Conservation (phyloP, 2,329 filamentous ascomycete species). For the Alternaria longipes region DNA sequence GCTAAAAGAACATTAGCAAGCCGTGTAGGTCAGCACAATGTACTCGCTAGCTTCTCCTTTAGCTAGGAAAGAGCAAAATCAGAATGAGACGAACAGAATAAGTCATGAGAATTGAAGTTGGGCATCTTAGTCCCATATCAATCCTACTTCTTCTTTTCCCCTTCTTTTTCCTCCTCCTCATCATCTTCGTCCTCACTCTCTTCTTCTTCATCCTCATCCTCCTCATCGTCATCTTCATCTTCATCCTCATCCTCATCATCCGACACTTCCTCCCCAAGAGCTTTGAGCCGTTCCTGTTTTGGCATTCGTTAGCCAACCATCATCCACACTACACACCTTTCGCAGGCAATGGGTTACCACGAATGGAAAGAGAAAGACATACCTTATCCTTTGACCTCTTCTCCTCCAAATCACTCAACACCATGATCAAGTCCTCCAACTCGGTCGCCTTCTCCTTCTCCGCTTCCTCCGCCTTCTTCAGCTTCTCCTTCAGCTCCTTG, state of each 20-base stretch:
- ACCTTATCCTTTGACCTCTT: conserved; percentile 54
- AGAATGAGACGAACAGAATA: too few species aligned
- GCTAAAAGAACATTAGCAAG: too few species aligned
- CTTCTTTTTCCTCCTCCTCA: not conserved
- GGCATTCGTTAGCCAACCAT: not conserved
- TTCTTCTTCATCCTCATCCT: not conserved
- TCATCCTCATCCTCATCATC: conserved; percentile 53
- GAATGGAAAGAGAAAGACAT: not conserved
- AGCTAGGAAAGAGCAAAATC: too few species aligned
- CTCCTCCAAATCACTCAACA: conserved; percentile 59
- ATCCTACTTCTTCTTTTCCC: not conserved
- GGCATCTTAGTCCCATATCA: too few species aligned
- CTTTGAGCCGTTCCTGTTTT: conserved; percentile 57
- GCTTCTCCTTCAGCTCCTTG: conserved; percentile 59
- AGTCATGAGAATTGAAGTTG: too few species aligned
- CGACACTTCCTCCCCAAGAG: conserved; percentile 55
- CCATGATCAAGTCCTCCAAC: conserved; percentile 59
- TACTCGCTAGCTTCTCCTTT: too few species aligned
- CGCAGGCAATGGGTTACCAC: too few species aligned
- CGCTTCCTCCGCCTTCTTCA: conserved; percentile 46
- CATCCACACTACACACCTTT: not conserved
- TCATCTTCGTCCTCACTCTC: not conserved
- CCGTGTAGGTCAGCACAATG: too few species aligned
- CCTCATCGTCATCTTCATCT: conserved; percentile 33
- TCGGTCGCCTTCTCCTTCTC: conserved; percentile 57